phyloP scores from a whole-genome alignment of 805 yeast species.

The Spathaspora arborariae region DNA sequence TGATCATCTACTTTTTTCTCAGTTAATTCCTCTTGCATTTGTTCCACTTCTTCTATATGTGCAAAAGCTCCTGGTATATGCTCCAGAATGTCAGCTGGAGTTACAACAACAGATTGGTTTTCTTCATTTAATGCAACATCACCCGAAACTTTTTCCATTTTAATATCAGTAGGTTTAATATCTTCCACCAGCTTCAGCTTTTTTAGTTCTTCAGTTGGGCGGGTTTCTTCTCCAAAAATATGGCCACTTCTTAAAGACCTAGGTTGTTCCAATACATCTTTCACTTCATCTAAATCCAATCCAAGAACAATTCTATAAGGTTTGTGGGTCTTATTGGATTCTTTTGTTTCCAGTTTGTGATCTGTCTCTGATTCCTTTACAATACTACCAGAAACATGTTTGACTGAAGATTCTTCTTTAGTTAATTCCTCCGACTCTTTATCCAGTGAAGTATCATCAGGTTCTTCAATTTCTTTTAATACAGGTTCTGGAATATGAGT shows the following conservation, averaged over 20 bases:
- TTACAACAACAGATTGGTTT: background rate
- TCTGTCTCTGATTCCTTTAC: too few species aligned
- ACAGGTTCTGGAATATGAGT: background rate
- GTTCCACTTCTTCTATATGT: background rate
- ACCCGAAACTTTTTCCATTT: background rate
- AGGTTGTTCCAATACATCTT: conserved; percentile 16
- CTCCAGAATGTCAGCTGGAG: background rate
- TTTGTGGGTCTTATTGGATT: background rate
- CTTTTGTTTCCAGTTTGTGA: too few species aligned
- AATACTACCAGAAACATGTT: too few species aligned
- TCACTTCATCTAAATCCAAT: conserved; percentile 16
- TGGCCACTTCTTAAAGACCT: conserved; percentile 25
- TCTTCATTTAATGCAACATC: background rate
- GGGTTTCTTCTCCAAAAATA: conserved; percentile 11
- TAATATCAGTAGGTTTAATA: background rate
- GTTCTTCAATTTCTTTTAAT: conserved; percentile 3
- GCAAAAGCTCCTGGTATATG: background rate
- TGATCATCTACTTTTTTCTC: background rate
- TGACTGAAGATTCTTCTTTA: too few species aligned
- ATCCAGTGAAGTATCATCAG: background rate
- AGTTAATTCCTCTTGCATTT: background rate
- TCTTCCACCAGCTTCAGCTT: background rate
- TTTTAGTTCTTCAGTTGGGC: background rate
- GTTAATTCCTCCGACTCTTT: background rate
- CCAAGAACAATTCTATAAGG: conserved; percentile 14